Percentiles rank a stretch among this genome's conserved stretches.
These are phyloP conservation scores for Monilinia polystroma DNA, from an alignment of 2,329 filamentous ascomycete genomes.

Conservation along the genomic window DNA sequence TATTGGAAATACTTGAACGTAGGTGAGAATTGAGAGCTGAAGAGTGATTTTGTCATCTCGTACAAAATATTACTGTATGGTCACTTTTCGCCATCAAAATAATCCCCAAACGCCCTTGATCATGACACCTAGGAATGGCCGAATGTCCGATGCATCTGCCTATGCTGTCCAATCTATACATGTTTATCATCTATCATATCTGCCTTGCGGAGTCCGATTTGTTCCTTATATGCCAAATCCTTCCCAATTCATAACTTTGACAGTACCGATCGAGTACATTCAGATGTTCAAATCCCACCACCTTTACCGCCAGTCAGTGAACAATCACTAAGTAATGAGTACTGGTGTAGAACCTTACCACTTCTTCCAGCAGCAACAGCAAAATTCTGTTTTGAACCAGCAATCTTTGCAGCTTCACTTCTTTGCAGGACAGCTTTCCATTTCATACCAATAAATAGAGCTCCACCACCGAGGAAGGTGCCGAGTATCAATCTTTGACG, in stretches of 20 bases:
- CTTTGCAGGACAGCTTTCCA: constrained; percentile 39
- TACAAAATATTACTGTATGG: background rate
- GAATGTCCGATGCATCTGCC: background rate
- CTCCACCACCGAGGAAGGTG: constrained; percentile 34
- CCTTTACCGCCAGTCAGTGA: constrained; percentile 14
- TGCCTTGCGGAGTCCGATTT: background rate
- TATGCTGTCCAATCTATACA: background rate
- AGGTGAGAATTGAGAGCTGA: background rate
- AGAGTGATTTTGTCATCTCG: background rate
- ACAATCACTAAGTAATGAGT: background rate
- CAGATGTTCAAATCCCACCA: constrained; percentile 14
- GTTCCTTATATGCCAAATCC: background rate
- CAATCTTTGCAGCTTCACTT: constrained; percentile 40
- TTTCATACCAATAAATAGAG: constrained; percentile 39
- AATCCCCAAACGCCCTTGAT: background rate
- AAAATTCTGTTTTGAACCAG: constrained; percentile 35
- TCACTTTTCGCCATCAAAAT: background rate
- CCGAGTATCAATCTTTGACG: constrained; percentile 35
- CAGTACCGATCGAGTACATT: background rate
- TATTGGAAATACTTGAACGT: background rate
- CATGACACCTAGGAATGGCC: background rate
- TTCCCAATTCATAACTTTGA: background rate
- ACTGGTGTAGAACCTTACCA: constrained; percentile 29
- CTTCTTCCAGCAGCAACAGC: constrained; percentile 38
- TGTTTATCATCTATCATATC: constrained; percentile 6